Base-by-base conservation (phyloP, 768 basidiomycete genomes). In the Suillus americanus region DNA sequence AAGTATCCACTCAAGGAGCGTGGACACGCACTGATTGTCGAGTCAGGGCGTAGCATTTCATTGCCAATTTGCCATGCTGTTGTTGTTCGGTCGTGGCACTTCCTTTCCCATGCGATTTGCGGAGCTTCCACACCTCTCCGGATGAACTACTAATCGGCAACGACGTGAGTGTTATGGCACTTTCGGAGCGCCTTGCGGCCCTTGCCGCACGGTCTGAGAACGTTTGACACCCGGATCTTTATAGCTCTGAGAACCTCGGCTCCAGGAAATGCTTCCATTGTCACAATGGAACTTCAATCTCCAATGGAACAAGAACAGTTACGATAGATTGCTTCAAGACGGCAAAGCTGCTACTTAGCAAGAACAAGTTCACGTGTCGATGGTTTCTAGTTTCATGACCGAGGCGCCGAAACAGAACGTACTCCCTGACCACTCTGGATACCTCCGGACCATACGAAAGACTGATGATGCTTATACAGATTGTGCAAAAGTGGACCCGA, bases 101-200 rank as follows among this genome's bases (percentile, higher is more conserved):
- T 59, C 40, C 57, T 59, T 59, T 59, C 57, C 38, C 57, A 43
- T 59, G 56, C 57, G 53, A 38, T 41, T 59, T 41, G 38, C 41
- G 57, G 57, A 59, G 57, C 57, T 59, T 59, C 25, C 57, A 59
- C 57, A 59, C 28, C 57, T 12, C 40, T 40, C 16, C 28, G 57
- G 40, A 18, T 30, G 25, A 59, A 59, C 18, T 40, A 28, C 56
- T 18, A 13, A 57, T 54, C 53, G 56, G 40, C 57, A 59, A 59
- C 25, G 38, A 59, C 18, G 18, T 28, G 56, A 18, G 56, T 10
- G 16, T 59, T 59, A 41, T 59, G 57, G 18, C 57, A 59, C 40
- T 41, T 28, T 40, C 23, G 38, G 56, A 40, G 38, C 56, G 56
- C 28, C 6, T 59, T 41, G 25, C 40, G 57, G 57, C 40, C 40